phyloP scores from a whole-genome alignment of 805 yeast species.

The Teunomyces aglyptinius region DNA sequence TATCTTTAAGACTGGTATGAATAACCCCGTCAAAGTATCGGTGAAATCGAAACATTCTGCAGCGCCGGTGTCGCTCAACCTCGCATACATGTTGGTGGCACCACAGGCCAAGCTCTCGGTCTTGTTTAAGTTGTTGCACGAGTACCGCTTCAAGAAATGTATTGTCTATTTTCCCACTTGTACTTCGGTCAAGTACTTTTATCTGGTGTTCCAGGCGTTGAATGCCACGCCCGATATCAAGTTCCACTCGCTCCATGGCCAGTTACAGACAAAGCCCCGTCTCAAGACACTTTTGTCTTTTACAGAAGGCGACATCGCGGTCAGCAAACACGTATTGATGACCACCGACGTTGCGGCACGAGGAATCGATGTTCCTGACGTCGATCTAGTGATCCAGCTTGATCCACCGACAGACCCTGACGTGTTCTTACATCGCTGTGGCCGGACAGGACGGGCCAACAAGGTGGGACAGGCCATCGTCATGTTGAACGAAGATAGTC shows the following conservation, averaged over 20 bases:
- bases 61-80: conserved; percentile 62
- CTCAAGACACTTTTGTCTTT: conserved; percentile 68
- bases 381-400: conserved; percentile 87
- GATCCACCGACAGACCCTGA: conserved; percentile 96
- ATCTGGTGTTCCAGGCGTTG: conserved; percentile 50
- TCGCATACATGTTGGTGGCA: conserved; percentile 58
- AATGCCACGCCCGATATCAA: conserved; percentile 31
- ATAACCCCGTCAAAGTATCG: conserved; percentile 85
- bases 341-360: conserved; percentile 99
- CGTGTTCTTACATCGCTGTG: conserved; percentile 88
- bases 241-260: conserved; percentile 85
- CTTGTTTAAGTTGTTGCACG: conserved; percentile 51
- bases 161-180: conserved; percentile 95
- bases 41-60: conserved; percentile 56
- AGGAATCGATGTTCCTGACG: conserved; percentile 94
- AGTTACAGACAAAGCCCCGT: conserved; percentile 77
- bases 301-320: conserved; percentile 39
- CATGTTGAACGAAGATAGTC: conserved; percentile 62
- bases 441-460: conserved; percentile 94
- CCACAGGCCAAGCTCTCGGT: conserved; percentile 62
- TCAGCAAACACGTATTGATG: conserved; percentile 59
- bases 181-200: conserved; percentile 74
- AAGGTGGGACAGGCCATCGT: conserved; percentile 76
- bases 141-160: conserved; percentile 66
- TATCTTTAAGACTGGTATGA: conserved; percentile 83